phyloP scores from a whole-genome alignment of 345 rosid species.

The Arabidopsis thaliana region DNA sequence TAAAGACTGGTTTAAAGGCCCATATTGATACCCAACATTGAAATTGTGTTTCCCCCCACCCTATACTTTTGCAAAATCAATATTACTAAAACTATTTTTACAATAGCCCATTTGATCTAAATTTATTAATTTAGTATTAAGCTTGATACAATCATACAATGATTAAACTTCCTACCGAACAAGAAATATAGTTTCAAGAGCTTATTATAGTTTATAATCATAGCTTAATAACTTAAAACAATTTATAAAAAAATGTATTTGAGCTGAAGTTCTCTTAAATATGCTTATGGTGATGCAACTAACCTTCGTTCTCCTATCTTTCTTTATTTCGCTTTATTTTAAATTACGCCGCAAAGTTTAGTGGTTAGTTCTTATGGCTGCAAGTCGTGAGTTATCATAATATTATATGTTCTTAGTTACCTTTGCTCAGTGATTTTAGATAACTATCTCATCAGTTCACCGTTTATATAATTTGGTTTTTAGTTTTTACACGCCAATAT shows the following conservation, averaged over 20 bases:
- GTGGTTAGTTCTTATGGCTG: neutral
- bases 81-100: neutral
- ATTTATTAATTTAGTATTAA: too few species aligned
- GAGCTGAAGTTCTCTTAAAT: too few species aligned
- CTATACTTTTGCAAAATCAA: neutral
- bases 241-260: too few species aligned
- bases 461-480: neutral
- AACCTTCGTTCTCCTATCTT: neutral
- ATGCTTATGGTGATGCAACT: neutral
- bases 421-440: neutral
- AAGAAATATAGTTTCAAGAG: too few species aligned
- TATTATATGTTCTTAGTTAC: neutral
- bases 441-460: neutral
- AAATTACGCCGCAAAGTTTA: neutral
- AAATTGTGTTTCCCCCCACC: neutral
- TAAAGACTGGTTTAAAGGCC: conserved; percentile 7
- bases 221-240: too few species aligned
- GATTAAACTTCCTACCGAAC: too few species aligned
- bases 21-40: neutral
- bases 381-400: neutral
- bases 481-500: too few species aligned
- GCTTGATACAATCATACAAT: too few species aligned
- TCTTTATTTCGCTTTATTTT: neutral
- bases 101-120: too few species aligned
- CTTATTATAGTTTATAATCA: too few species aligned